Evolutionary conservation across 148 eudicot genomes (phyloP).

Genomic region (Chenopodium quinoa): DNA sequence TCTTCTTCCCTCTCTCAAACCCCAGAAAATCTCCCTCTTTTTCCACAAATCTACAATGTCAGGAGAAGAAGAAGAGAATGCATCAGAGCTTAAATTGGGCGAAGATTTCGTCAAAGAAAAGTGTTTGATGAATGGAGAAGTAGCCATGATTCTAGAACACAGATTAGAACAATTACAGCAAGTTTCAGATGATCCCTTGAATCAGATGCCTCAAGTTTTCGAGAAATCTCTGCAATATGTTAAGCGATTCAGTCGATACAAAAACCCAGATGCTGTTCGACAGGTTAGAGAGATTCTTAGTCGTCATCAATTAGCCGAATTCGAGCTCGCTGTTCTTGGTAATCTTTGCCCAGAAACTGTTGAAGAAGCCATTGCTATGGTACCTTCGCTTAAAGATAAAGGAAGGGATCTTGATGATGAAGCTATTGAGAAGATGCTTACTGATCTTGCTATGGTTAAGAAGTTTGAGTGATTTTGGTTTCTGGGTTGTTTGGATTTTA

Average conservation of each 20-base stretch:
- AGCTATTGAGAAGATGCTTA: constrained; percentile 84
- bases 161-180: constrained; percentile 83
- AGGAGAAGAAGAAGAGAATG: constrained; percentile 78
- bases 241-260: constrained; percentile 87
- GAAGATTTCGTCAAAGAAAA: constrained; percentile 95
- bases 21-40: too few relatives aligned
- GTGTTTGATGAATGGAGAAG: constrained; percentile 94
- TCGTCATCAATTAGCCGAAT: constrained; percentile 79
- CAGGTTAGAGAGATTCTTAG: constrained; percentile 93
- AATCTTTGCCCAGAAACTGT: constrained; percentile 96
- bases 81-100: constrained; percentile 70
- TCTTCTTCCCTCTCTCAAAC: background rate
- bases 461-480: constrained; percentile 60
- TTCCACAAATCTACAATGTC: constrained; percentile 33
- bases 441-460: constrained; percentile 83
- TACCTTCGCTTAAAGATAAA: constrained; percentile 80
- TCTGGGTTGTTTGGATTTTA: background rate
- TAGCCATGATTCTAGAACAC: constrained; percentile 73
- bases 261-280: constrained; percentile 84
- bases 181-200: constrained; percentile 73
- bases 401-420: constrained; percentile 81
- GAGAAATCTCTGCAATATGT: constrained; percentile 93
- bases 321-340: constrained; percentile 91
- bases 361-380: constrained; percentile 93
- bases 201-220: constrained; percentile 86